These are phyloP conservation scores for Agaricus blazei DNA, from an alignment of 768 basidiomycete genomes.

Conservation along the genomic window DNA sequence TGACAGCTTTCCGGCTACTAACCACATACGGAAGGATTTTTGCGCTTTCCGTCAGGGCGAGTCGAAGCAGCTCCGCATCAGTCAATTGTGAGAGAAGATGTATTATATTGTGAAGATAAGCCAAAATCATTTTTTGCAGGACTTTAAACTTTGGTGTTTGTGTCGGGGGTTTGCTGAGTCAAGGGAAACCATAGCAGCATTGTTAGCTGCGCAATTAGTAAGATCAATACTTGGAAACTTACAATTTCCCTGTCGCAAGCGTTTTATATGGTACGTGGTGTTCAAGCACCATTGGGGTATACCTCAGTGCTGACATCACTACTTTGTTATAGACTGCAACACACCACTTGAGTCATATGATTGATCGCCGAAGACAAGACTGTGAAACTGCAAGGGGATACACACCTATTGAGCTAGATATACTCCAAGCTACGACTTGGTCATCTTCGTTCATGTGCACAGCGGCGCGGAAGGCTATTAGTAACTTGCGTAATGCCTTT, in stretches of 20 bases:
- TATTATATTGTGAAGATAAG: conserved; percentile 85
- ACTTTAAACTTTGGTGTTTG: conserved; percentile 79
- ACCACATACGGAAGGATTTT: conserved; percentile 89
- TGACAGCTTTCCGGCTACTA: conserved; percentile 78
- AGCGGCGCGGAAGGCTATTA: conserved; percentile 90
- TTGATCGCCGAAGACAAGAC: neutral
- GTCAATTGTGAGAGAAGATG: conserved; percentile 75
- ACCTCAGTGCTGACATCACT: conserved; percentile 78
- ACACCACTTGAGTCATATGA: conserved; percentile 8
- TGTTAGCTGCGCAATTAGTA: conserved; percentile 1
- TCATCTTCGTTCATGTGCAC: conserved; percentile 86
- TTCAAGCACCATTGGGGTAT: conserved; percentile 83
- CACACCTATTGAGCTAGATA: conserved; percentile 75
- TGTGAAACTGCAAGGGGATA: conserved; percentile 3
- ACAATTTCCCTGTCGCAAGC: conserved; percentile 82
- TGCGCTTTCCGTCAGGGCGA: conserved; percentile 78
- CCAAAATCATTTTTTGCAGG: conserved; percentile 81
- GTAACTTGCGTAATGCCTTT: conserved; percentile 73
- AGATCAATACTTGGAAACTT: conserved; percentile 23
- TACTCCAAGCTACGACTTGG: conserved; percentile 76
- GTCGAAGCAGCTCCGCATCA: conserved; percentile 55
- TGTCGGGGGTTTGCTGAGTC: conserved; percentile 73
- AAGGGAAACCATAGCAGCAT: neutral
- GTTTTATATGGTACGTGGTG: conserved; percentile 89
- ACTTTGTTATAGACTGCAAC: conserved; percentile 89